Evolutionary conservation across 2,329 filamentous ascomycete species (phyloP).

Genomic region (Paraphaeosphaeria minitans): DNA sequence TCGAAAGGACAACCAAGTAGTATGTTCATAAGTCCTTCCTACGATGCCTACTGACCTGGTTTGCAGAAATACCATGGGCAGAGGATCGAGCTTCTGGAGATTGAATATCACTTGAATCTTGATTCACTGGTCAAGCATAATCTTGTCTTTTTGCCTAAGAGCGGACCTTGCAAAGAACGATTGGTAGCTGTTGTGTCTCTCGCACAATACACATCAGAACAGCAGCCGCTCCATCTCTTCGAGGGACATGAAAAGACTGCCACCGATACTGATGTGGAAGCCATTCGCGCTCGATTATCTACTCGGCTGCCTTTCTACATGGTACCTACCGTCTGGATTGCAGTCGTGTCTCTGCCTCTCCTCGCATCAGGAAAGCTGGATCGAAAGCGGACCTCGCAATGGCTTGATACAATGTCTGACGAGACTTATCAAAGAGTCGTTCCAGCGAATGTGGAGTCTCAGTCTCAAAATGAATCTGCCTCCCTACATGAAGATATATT

Average conservation of each 20-base stretch:
- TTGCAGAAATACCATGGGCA: constrained; percentile 40
- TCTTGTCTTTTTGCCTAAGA: constrained; percentile 48
- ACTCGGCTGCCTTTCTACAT: constrained; percentile 15
- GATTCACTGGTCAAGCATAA: constrained; percentile 22
- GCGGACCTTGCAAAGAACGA: constrained; percentile 45
- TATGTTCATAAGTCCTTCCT: constrained; percentile 9
- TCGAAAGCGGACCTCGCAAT: constrained; percentile 17
- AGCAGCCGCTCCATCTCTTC: constrained; percentile 19
- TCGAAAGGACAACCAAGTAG: constrained; percentile 35
- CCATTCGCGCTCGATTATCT: constrained; percentile 10
- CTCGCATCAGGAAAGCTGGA: constrained; percentile 28
- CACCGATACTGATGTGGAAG: constrained; percentile 7
- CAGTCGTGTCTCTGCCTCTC: constrained; percentile 22
- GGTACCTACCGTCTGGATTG: constrained; percentile 21
- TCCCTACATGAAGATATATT: constrained; percentile 26
- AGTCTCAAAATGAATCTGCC: constrained; percentile 6
- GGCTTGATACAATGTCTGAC: constrained; percentile 22
- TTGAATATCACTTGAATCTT: constrained; percentile 31
- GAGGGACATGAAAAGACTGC: constrained; percentile 14
- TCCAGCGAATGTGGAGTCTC: constrained; percentile 9
- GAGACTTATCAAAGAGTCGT: constrained; percentile 25
- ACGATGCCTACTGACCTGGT: not conserved
- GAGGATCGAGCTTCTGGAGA: constrained; percentile 33
- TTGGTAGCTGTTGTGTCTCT: constrained; percentile 50
- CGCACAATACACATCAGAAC: constrained; percentile 33